Evolutionary conservation across 805 yeast species (phyloP).

Genomic region (Saturnispora galanensis): DNA sequence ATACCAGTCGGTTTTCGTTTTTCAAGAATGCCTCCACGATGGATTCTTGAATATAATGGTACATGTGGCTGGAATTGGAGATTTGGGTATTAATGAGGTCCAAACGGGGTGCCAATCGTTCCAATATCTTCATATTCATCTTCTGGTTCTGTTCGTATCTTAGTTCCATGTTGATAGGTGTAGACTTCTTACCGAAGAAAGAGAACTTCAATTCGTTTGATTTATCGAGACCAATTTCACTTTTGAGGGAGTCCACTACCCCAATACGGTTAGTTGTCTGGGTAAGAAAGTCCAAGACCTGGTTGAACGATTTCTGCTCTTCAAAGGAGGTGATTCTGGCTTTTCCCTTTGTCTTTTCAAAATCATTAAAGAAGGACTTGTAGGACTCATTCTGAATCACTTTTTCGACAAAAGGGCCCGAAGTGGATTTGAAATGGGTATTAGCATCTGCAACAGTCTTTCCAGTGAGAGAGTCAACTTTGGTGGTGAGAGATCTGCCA

Average conservation of each 20-base stretch:
- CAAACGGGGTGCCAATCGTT: conserved; percentile 16
- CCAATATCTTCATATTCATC: conserved; percentile 9
- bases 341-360: conserved; percentile 15
- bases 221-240: conserved; percentile 17
- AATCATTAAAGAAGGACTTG: conserved; percentile 20
- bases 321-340: conserved; percentile 22
- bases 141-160: conserved; percentile 11
- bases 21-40: conserved; percentile 16
- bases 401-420: conserved; percentile 2
- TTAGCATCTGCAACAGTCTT: conserved; percentile 33
- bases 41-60: conserved; percentile 13
- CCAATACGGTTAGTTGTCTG: conserved; percentile 16
- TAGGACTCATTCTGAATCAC: conserved; percentile 15
- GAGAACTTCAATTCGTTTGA: conserved; percentile 4
- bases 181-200: conserved; percentile 6
- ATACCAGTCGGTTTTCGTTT: background rate
- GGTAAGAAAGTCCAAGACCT: conserved; percentile 22
- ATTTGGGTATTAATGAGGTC: conserved; percentile 17
- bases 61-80: conserved; percentile 15
- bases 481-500: conserved; percentile 19
- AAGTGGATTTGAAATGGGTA: background rate
- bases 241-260: conserved; percentile 19
- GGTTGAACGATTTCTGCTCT: conserved; percentile 26
- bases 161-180: conserved; percentile 12
- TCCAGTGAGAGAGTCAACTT: conserved; percentile 41